Evolutionary conservation across 331 rosid genomes (phyloP).

Genomic region (Saraca asoca): DNA sequence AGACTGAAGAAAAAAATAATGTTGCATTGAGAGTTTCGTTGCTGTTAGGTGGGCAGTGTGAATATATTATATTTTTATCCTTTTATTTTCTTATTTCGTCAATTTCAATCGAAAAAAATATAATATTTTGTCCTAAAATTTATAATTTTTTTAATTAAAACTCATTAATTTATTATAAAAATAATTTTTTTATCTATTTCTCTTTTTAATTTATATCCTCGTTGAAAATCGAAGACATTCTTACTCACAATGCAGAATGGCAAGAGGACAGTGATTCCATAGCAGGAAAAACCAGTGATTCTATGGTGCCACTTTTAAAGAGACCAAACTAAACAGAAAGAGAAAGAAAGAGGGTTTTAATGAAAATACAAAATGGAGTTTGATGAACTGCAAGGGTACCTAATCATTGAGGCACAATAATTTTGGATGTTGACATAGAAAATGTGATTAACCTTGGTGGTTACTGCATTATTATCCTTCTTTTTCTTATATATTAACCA

Average conservation of each 20-base stretch:
- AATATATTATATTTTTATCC: neutral
- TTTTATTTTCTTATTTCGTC: no score
- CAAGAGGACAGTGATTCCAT: conserved; percentile 35
- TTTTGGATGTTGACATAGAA: conserved; percentile 41
- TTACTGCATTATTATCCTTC: conserved; percentile 27
- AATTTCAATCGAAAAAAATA: no score
- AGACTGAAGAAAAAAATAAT: conserved; percentile 23
- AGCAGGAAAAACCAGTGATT: conserved; percentile 33
- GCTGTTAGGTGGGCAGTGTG: conserved; percentile 38
- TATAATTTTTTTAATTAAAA: no score
- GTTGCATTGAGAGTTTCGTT: conserved; percentile 23
- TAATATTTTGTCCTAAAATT: no score
- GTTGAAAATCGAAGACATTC: no score
- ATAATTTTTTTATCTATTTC: no score
- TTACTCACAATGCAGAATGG: conserved; percentile 37
- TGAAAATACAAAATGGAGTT: conserved; percentile 29
- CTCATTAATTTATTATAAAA: no score
- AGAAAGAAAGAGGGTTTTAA: neutral
- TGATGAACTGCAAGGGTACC: conserved; percentile 25
- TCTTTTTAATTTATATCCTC: no score
- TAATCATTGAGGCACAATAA: conserved; percentile 47
- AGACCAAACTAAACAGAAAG: conserved; percentile 39
- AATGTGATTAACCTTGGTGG: conserved; percentile 24
- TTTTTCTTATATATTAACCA: neutral
- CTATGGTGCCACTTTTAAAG: conserved; percentile 40